Evolutionary conservation across 257 asterid species (phyloP), one percentile per base, ranked within the genome.

Genomic region (Marsdenia floribunda): DNA sequence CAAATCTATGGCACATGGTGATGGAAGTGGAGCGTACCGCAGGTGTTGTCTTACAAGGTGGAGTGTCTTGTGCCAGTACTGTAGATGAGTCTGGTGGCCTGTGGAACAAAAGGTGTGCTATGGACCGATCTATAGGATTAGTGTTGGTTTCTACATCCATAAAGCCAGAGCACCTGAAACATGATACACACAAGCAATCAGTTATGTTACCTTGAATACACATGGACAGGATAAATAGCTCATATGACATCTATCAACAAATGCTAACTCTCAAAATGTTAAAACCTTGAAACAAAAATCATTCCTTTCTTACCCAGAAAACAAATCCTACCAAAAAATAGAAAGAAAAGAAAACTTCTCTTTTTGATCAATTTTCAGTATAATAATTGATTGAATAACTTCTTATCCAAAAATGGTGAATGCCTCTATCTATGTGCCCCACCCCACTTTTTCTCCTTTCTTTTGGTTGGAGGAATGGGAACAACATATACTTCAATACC

Each of bases 101-200:
- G 80, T 90, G 90, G 80, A 90, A 93, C 86, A 93, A 66, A 70
- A 93, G 76, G 78, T 93, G 98, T 1, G 98, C 98, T 38, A 93
- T 81, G 29, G 98, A 91, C 76, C 98, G 90, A 60, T 93, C 98
- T 78, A 90, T 85, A 38, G 97, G 95, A 81, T 93, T 90, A 40
- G 98, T 93, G 72, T 87, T 87, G 3, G 95, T 87, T 81, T 93
- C 98, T 52, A 91, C 86, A 70, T 82, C 93, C 86, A 89, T 55
- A 81, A 81, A 86, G 68, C 87, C 82, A 68, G 79, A 61, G 79
- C 80, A 86, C 83, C 90, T 86, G 80, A 50, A 81, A 65, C 24
- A 76, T 14, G 77, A 29, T 8, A 44, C 49, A 44, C 2, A 44
- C 12, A 44, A 44, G 49, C 49, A 29, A 29, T 29, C 33, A 44